Base-by-base conservation (phyloP, 441 rosid species). In the Codiaeum variegatum region DNA sequence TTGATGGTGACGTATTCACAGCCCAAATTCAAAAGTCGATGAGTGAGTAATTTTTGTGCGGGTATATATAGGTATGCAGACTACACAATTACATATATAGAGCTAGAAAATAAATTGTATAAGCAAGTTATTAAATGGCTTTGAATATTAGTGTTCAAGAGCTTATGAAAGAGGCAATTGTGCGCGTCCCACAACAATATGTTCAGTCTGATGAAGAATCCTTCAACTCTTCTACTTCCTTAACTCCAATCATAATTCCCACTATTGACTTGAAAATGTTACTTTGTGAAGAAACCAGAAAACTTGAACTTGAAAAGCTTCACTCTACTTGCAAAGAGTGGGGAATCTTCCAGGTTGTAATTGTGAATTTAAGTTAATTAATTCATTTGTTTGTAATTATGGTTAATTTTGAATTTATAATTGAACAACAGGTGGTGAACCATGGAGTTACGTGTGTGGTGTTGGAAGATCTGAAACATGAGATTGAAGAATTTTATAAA, bases 391-490 rank as follows among this genome's bases (percentile, higher is more conserved):
- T 29, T 54, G 2, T 19, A 51, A 3, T 49, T 3, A 4, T 15
- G 6, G n/a, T 36, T 62, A 62, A 19, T 1, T 38, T 7, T 64
- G 51, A 12, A 28, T 42, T 63, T 18, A 55, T 21, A 38, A 9
- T n/a, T n/a, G n/a, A n/a, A n/a, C n/a, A 51, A 21, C 61, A 85
- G 85, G 13, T 87, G 77, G 85, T 83, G 77, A 87, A 87, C 82
- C 89, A 88, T 81, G 86, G 87, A 42, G 74, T 85, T 24, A 64
- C 73, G 72, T 54, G 72, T 11, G 59, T 76, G 0, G 44, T 83
- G 28, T 8, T 87, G 73, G 78, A 75, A 5, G 51, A 67, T 60
- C 38, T 89, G 77, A 82, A 76, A 21, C 10, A 75, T 34, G 88
- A 82, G 73, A 63, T 83, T 13, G 76, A 76, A 56, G 81, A 68